Evolutionary conservation across 176 grass and related monocot species (phyloP).

Genomic region (Oryza brachyantha): DNA sequence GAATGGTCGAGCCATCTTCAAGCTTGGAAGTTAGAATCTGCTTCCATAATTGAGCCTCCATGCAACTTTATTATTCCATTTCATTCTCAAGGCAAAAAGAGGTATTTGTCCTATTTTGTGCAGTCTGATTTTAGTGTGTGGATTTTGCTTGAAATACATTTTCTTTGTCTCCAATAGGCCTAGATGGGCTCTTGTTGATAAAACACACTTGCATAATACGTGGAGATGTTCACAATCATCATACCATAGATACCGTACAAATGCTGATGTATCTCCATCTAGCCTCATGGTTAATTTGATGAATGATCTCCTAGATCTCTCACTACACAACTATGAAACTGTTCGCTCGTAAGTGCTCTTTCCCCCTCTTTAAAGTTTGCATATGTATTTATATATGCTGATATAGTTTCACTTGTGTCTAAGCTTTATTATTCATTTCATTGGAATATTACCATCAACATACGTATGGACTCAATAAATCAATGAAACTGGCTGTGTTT

Average conservation of each 20-base stretch:
- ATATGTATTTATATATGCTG: constrained; percentile 2
- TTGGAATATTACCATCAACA: constrained; percentile 8
- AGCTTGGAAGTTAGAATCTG: constrained; percentile 87
- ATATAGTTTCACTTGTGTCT: background rate
- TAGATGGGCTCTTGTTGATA: constrained; percentile 93
- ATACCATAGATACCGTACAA: constrained; percentile 81
- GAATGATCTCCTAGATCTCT: constrained; percentile 91
- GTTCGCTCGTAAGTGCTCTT: constrained; percentile 71
- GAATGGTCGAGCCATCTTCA: constrained; percentile 91
- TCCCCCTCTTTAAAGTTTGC: background rate
- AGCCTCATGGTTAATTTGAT: constrained; percentile 63
- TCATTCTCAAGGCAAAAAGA: constrained; percentile 85
- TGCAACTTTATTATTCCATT: constrained; percentile 91
- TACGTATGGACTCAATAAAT: constrained; percentile 13
- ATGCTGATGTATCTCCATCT: constrained; percentile 68
- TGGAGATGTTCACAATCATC: constrained; percentile 92
- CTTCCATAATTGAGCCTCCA: constrained; percentile 82
- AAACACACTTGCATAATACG: constrained; percentile 80
- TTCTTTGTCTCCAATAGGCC: constrained; percentile 48
- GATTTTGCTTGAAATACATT: constrained; percentile 15
- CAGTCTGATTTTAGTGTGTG: constrained; percentile 18
- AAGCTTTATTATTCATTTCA: constrained; percentile 20
- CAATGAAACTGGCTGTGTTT: background rate
- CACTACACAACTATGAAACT: constrained; percentile 94
- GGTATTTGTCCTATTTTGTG: constrained; percentile 40